phyloP scores from a whole-genome alignment of 768 basidiomycete genomes.

The Tricholoma terreum region DNA sequence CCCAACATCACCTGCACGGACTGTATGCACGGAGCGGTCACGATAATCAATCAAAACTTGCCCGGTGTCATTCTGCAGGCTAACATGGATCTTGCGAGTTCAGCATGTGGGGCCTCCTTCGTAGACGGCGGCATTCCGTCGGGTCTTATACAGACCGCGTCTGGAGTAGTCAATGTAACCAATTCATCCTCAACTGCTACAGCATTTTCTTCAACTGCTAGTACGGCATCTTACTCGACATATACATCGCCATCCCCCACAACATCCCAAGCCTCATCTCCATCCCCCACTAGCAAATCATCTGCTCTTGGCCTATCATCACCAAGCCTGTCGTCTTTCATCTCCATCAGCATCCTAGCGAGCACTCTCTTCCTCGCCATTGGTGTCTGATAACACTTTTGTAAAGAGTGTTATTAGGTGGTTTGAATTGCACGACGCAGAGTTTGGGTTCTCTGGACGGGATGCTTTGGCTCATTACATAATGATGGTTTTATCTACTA shows the following conservation, averaged over 20 bases:
- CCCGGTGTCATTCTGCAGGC: constrained; percentile 27
- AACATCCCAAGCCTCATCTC: constrained; percentile 2
- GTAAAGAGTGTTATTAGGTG: not conserved
- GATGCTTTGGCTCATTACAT: not conserved
- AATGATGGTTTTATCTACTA: not conserved
- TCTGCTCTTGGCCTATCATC: constrained; percentile 10
- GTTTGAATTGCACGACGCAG: not conserved
- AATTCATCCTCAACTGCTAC: not conserved
- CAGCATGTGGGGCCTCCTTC: constrained; percentile 42
- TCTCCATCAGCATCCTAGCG: constrained; percentile 5
- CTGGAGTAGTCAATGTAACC: not conserved
- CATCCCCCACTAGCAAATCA: constrained; percentile 7
- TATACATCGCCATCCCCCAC: constrained; percentile 1
- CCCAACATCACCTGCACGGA: constrained; percentile 40
- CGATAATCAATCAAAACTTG: constrained; percentile 27
- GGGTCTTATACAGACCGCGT: constrained; percentile 11
- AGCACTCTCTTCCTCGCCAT: not conserved
- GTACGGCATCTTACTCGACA: constrained; percentile 3
- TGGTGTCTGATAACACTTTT: constrained; percentile 1
- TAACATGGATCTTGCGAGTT: constrained; percentile 19
- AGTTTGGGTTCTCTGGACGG: not conserved
- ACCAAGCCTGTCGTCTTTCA: constrained; percentile 3
- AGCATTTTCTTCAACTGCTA: constrained; percentile 1
- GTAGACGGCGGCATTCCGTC: constrained; percentile 24
- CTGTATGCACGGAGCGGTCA: constrained; percentile 46